A percentile compares a stretch with the other conserved stretches of the same genome.
Evolutionary conservation across 441 rosid genomes (phyloP).

Genomic region (Pelargonium citronellum): DNA sequence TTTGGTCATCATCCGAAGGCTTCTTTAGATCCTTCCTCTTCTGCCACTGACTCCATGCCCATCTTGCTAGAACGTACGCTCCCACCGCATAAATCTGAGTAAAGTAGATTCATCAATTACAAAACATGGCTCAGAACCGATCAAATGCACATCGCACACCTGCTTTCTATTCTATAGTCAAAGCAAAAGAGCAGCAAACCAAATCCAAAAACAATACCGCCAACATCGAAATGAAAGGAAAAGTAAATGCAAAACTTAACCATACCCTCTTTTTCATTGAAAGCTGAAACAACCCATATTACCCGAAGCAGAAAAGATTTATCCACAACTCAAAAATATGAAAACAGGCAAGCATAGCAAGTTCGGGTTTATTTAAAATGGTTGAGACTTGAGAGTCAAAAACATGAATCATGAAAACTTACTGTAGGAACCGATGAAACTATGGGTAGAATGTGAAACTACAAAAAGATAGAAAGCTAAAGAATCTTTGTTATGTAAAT

Average conservation of each 20-base stretch:
- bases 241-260: too few species aligned
- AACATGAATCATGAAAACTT: background rate
- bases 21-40: background rate
- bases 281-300: background rate
- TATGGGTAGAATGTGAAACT: background rate
- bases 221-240: too few species aligned
- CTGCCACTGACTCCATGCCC: slow-evolving; percentile 5
- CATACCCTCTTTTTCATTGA: background rate
- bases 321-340: background rate
- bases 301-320: background rate
- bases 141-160: too few species aligned
- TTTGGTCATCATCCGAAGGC: background rate
- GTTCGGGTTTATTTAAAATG: background rate
- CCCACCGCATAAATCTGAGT: slow-evolving; percentile 5
- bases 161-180: too few species aligned
- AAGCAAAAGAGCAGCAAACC: background rate
- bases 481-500: too few species aligned
- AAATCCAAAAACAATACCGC: too few species aligned
- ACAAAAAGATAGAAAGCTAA: background rate
- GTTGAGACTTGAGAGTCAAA: background rate
- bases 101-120: background rate
- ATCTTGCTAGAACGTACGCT: background rate
- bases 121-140: background rate
- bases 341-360: background rate
- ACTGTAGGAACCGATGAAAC: background rate